Base-by-base conservation (phyloP, 2,329 filamentous ascomycete species). In the Neofusicoccum parvum region DNA sequence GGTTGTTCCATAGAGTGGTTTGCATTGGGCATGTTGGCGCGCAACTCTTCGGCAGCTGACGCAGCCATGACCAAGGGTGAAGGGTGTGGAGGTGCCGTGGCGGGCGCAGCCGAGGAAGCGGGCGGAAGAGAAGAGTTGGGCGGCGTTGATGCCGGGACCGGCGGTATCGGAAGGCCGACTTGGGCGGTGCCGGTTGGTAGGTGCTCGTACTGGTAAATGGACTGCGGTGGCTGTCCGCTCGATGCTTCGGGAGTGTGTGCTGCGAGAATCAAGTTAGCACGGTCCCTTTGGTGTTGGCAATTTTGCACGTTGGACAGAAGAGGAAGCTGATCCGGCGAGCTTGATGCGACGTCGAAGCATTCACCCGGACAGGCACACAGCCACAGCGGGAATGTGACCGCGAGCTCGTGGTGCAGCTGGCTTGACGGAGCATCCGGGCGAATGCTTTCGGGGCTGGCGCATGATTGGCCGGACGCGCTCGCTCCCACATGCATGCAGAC, bases 141-240 rank as follows among this genome's bases (percentile, higher is more conserved):
- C 9, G 63, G 63, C 14, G 63, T 64, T 12, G 62, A 54, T 6
- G 62, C 53, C 32, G 27, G 27, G 27, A 41, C 49, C 14, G 43
- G 51, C 51, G 51, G 63, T 37, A 54, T 54, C 34, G 53, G 36
- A n/a, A 48, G 46, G 46, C 43, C 43, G 17, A 48, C 27, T 58
- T 77, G 73, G 34, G 76, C 75, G 17, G 76, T 76, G 32, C 67
- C 70, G 1, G 70, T 74, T 2, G 76, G 75, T n/a, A 75, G 77
- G 62, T 77, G 73, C 37, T 76, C 72, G 70, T 76, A 77, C 68
- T 78, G 76, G 66, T 78, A 78, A 70, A 78, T 76, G 20, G 76
- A 74, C 11, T 59, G 63, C 53, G 36, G 63, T 9, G 36, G 51
- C 17, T 65, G 63, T 34, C 53, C 45, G 34, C 36, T 20, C 45